Evolutionary conservation across 306 rosid species (phyloP), one percentile per base, ranked within the genome.

Genomic region (Mucuna pruriens): DNA sequence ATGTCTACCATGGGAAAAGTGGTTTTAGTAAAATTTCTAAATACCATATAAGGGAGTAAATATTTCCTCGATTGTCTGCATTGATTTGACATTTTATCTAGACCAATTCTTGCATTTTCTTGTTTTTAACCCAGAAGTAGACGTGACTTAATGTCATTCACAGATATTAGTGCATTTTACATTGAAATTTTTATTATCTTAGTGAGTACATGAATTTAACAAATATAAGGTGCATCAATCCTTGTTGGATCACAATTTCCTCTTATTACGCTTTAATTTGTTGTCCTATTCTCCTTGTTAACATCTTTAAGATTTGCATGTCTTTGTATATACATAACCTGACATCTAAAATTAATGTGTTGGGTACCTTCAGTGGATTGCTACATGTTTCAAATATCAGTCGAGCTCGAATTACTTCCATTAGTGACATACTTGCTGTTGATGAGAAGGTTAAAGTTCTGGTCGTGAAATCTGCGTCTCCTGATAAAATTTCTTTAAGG

Each of bases 401-500:
- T 12, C 88, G 90, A 20, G 88, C 82, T 9, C 79, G 84, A 79
- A 80, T 94, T 57, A 83, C 86, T 62, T 87, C 97, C 4, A 90
- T 91, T 72, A 83, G 84, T 11, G 91, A 91, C 89, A 31, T 90
- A 76, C 93, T 94, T 80, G 52, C 85, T 5, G 87, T 89, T 58
- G 91, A 83, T 45, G 98, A 94, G 87, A 91, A 90, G 88, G 88
- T 94, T 44, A 91, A 90, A 87, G 93, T 90, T 87, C 85, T 94
- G 51, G 98, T 93, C 19, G 91, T 85, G 83, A 94, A 86, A 85
- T 91, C 97, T 0, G 39, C 74, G 80, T 89, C 88, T 86, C 93
- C 94, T 54, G 93, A 82, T 72, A 94, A 91, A 86, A 94, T 94
- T 75, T 85, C 97, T 80, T 85, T 94, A 71, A 91, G 98, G 98